Evolutionary conservation across 306 rosid genomes (phyloP).

Genomic region (Inga leiocalycina): DNA sequence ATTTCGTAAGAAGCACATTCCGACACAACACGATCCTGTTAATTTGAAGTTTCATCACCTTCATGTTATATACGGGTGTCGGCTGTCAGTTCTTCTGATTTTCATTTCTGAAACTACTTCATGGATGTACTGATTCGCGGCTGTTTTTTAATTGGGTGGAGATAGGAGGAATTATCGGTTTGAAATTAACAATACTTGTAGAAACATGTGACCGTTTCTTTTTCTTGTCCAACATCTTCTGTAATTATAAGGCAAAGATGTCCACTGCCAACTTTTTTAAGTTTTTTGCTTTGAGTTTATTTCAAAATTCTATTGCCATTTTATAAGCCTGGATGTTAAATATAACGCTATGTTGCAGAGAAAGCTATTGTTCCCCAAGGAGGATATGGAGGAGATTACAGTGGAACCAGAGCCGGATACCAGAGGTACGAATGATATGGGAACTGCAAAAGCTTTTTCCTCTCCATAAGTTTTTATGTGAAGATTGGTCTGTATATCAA

Average conservation of each 20-base stretch:
- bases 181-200: not conserved
- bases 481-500: not conserved
- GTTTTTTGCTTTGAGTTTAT: constrained; percentile 21
- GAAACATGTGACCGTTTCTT: not conserved
- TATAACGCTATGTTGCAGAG: constrained; percentile 50
- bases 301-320: not conserved
- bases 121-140: not conserved
- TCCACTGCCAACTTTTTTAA: not conserved
- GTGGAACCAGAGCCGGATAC: constrained; percentile 45
- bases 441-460: not conserved
- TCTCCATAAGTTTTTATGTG: not conserved
- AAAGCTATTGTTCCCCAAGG: constrained; percentile 70
- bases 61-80: not conserved
- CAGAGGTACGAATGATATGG: constrained; percentile 54
- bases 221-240: constrained; percentile 8
- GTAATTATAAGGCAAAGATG: not conserved
- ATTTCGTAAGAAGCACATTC: not conserved
- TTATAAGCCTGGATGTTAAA: constrained; percentile 17
- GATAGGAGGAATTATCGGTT: not conserved
- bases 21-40: not conserved
- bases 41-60: not conserved
- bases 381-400: constrained; percentile 62
- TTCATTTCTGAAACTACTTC: constrained; percentile 21
- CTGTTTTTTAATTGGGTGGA: not conserved
- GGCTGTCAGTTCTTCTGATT: not conserved